phyloP scores from a whole-genome alignment of 345 rosid genomes.

The Populus deltoides region DNA sequence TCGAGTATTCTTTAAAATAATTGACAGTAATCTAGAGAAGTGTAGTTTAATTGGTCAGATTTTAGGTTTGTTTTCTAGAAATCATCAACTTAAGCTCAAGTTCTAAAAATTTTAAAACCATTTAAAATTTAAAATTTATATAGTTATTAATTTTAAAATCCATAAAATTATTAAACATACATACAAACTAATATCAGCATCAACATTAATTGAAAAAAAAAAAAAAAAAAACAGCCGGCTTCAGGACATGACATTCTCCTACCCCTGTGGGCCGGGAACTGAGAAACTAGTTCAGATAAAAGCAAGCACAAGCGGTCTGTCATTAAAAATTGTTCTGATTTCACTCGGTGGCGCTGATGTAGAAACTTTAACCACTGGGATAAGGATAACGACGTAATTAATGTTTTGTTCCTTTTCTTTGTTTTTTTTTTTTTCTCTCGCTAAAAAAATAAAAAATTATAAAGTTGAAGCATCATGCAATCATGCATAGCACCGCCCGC shows the following conservation, averaged over 20 bases:
- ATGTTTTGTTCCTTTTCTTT: background rate
- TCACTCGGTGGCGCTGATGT: background rate
- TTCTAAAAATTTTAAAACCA: rapidly evolving
- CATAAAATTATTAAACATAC: too few species aligned
- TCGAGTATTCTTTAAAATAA: too few species aligned
- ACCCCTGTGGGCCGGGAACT: background rate
- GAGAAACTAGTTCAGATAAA: background rate
- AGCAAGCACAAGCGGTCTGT: background rate
- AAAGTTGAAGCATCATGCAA: background rate
- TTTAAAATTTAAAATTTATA: too few species aligned
- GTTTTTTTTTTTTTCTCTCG: background rate
- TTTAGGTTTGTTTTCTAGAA: rapidly evolving
- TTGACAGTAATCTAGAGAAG: rapidly evolving
- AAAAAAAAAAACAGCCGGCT: too few species aligned
- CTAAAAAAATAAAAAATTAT: background rate
- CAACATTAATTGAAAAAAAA: too few species aligned
- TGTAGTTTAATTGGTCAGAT: rapidly evolving
- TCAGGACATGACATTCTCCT: background rate
- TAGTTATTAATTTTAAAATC: too few species aligned
- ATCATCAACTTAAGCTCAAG: too few species aligned
- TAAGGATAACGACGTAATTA: background rate
- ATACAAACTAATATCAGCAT: too few species aligned
- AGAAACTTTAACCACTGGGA: background rate
- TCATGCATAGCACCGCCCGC: background rate
- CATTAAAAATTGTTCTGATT: background rate